Conservation (phyloP, 176 grass and related monocot genomes). For the Zea luxurians region DNA sequence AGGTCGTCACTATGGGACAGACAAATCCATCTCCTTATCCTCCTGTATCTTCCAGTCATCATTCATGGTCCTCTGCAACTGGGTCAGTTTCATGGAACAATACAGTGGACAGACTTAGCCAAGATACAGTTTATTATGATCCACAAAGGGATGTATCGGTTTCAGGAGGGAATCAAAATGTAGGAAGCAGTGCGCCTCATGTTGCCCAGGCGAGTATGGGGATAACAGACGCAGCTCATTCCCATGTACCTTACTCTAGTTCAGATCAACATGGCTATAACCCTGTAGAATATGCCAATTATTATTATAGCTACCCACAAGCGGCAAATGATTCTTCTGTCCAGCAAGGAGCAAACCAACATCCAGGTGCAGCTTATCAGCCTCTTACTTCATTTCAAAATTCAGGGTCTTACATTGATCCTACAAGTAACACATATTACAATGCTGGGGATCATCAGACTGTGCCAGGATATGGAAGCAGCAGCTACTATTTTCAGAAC, state of each 20-base stretch:
- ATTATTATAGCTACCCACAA: conserved; percentile 70
- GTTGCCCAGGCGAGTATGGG: conserved; percentile 33
- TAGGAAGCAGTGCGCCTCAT: conserved; percentile 48
- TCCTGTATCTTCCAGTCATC: conserved; percentile 42
- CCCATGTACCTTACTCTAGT: conserved; percentile 58
- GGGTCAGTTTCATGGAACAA: conserved; percentile 57
- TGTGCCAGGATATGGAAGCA: conserved; percentile 66
- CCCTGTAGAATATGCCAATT: conserved; percentile 57
- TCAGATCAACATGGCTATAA: conserved; percentile 61
- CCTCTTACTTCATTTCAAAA: conserved; percentile 99
- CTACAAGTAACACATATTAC: conserved; percentile 96
- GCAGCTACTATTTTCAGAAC: conserved; percentile 79
- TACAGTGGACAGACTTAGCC: conserved; percentile 38
- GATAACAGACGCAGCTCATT: conserved; percentile 42
- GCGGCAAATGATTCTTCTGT: conserved; percentile 55
- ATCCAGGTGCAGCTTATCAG: conserved; percentile 99
- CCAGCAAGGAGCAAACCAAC: conserved; percentile 83
- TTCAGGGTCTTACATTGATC: conserved; percentile 88
- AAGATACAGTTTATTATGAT: conserved; percentile 70
- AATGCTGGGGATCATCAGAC: conserved; percentile 97
- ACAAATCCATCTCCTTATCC: conserved; percentile 61
- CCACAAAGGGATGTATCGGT: conserved; percentile 61
- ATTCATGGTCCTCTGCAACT: conserved; percentile 58
- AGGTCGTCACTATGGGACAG: conserved; percentile 55
- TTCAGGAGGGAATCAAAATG: conserved; percentile 57